Conservation (phyloP, 2,329 filamentous ascomycete genomes). For the Fusarium sp. region DNA sequence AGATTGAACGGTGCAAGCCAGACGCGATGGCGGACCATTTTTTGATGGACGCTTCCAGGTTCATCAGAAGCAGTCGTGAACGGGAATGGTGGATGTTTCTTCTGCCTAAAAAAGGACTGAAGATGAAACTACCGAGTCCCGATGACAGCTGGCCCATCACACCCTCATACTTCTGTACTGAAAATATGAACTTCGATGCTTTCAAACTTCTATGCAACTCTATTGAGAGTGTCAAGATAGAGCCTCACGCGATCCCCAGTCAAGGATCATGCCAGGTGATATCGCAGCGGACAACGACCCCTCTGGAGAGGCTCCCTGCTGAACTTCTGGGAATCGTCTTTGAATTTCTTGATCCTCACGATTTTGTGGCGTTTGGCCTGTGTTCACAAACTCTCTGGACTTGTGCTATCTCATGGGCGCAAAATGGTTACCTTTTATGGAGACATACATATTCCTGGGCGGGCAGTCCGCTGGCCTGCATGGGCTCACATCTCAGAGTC, state of each 20-base stretch:
- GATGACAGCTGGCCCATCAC: not conserved
- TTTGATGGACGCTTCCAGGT: no score
- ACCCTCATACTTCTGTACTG: not conserved
- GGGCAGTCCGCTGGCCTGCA: slow-evolving; percentile 8
- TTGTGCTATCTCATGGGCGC: not conserved
- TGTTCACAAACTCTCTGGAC: slow-evolving; percentile 11
- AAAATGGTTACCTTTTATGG: not conserved
- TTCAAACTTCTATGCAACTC: slow-evolving; percentile 15
- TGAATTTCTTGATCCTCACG: not conserved
- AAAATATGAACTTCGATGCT: slow-evolving; percentile 4
- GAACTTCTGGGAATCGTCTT: not conserved
- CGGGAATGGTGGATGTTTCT: slow-evolving; percentile 8
- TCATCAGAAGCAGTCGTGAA: not conserved
- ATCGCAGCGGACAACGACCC: not conserved
- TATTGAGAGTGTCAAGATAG: not conserved
- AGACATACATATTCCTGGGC: slow-evolving; percentile 13
- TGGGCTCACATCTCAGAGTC: not conserved
- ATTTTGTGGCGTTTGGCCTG: not conserved
- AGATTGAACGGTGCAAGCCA: not conserved
- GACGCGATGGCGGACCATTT: not conserved
- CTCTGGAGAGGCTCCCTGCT: not conserved
- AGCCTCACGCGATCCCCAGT: not conserved
- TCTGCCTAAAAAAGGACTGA: not conserved
- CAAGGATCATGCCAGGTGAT: not conserved
- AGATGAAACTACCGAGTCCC: not conserved